Conservation (phyloP, 495 filamentous ascomycete species). For the Trypethelium eluteriae region DNA sequence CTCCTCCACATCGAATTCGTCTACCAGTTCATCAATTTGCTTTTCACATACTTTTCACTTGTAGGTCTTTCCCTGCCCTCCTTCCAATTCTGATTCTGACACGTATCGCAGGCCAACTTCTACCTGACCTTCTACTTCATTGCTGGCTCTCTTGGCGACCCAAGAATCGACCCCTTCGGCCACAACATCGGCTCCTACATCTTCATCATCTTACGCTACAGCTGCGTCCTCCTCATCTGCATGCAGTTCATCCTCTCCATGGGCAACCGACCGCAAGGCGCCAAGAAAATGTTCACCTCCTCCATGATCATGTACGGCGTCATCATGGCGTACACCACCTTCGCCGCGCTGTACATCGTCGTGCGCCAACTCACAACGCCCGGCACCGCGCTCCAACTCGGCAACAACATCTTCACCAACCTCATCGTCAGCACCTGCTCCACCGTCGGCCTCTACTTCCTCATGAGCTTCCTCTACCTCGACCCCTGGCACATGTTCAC, state of each 20-base stretch:
- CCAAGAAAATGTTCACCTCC: conserved; percentile 80
- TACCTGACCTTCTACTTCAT: conserved; percentile 99
- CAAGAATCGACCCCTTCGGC: conserved; percentile 79
- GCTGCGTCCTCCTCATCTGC: conserved; percentile 77
- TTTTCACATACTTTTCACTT: conserved; percentile 97
- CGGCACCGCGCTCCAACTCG: conserved; percentile 48
- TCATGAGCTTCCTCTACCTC: conserved; percentile 91
- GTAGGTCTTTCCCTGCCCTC: conserved; percentile 34
- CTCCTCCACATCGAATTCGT: conserved; percentile 92
- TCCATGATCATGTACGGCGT: conserved; percentile 80
- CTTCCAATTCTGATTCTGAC: not conserved
- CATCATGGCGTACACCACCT: conserved; percentile 95
- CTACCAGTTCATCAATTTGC: conserved; percentile 81
- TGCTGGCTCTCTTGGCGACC: conserved; percentile 82
- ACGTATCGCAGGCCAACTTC: conserved; percentile 67
- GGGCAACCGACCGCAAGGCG: conserved; percentile 94
- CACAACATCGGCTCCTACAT: conserved; percentile 74
- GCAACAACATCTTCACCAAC: conserved; percentile 87
- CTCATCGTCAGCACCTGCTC: conserved; percentile 82
- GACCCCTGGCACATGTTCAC: conserved; percentile 99
- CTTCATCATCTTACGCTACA: conserved; percentile 78
- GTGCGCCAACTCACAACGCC: conserved; percentile 62
- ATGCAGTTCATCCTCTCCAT: conserved; percentile 97
- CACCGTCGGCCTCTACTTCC: conserved; percentile 90
- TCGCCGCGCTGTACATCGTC: conserved; percentile 79